Evolutionary conservation across 257 asterid genomes (phyloP).

Genomic region (Capsicum chinense): DNA sequence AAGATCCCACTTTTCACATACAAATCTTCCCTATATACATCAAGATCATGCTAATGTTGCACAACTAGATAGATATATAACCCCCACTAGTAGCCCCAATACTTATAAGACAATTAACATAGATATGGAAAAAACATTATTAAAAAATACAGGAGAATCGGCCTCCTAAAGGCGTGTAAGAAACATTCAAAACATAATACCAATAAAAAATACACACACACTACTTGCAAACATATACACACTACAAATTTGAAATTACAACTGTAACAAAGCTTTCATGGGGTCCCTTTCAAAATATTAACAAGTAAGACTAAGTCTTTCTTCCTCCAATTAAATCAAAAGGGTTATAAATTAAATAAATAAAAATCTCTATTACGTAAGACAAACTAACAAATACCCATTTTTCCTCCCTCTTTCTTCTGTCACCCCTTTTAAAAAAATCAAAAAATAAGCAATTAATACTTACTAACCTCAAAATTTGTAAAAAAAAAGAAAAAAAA

Average conservation of each 20-base stretch:
- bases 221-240: slow-evolving; percentile 30
- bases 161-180: slow-evolving; percentile 68
- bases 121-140: neutral
- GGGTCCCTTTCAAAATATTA: slow-evolving; percentile 32
- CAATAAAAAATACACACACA: slow-evolving; percentile 22
- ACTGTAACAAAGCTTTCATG: slow-evolving; percentile 50
- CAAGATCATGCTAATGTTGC: slow-evolving; percentile 10
- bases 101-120: slow-evolving; percentile 27
- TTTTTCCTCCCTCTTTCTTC: slow-evolving; percentile 24
- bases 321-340: slow-evolving; percentile 1
- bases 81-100: slow-evolving; percentile 39
- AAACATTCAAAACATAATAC: slow-evolving; percentile 51
- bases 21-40: slow-evolving; percentile 18
- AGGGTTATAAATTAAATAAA: neutral
- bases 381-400: neutral
- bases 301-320: slow-evolving; percentile 12
- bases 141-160: slow-evolving; percentile 42
- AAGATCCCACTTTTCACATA: slow-evolving; percentile 19
- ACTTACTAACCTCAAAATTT: slow-evolving; percentile 9
- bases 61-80: slow-evolving; percentile 23
- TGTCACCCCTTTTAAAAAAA: neutral
- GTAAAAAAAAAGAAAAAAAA: neutral
- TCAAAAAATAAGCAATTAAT: neutral
- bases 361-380: slow-evolving; percentile 1
- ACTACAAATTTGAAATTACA: slow-evolving; percentile 40